phyloP scores from a whole-genome alignment of 2,329 filamentous ascomycete genomes.

The Lasiodiplodia sp. region DNA sequence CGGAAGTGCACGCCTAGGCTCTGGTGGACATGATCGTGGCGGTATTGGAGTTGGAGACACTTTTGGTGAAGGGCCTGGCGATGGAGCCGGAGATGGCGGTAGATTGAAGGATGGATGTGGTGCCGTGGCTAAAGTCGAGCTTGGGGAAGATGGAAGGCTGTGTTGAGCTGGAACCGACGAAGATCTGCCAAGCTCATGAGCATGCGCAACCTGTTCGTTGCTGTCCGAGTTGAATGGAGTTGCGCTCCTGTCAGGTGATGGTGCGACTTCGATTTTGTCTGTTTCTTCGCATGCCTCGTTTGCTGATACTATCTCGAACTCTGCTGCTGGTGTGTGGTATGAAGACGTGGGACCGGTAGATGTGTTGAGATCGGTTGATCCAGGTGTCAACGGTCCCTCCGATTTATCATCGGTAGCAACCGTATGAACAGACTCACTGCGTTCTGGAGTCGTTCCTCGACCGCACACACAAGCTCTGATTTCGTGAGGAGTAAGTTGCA shows the following conservation, averaged over 20 bases:
- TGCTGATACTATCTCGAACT: neutral
- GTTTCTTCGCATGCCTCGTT: neutral
- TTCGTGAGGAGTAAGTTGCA: neutral
- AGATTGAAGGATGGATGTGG: neutral
- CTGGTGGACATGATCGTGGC: neutral
- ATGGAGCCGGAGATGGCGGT: neutral
- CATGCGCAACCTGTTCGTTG: neutral
- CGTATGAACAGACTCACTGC: neutral
- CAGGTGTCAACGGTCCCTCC: neutral
- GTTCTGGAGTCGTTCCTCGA: neutral
- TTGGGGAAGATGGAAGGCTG: neutral
- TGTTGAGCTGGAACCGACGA: neutral
- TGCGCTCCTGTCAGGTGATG: neutral
- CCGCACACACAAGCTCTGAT: neutral
- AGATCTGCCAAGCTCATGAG: neutral
- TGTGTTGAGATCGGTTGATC: neutral
- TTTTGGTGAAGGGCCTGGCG: neutral
- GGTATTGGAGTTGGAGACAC: neutral
- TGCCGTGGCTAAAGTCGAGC: neutral
- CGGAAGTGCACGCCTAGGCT: neutral
- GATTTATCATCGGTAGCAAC: neutral
- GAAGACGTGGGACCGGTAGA: neutral
- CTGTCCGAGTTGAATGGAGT: neutral
- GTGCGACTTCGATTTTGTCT: neutral
- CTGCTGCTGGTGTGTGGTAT: neutral